Evolutionary conservation across 2,329 filamentous ascomycete species (phyloP).

Genomic region (Phyllosticta citrichinensis): DNA sequence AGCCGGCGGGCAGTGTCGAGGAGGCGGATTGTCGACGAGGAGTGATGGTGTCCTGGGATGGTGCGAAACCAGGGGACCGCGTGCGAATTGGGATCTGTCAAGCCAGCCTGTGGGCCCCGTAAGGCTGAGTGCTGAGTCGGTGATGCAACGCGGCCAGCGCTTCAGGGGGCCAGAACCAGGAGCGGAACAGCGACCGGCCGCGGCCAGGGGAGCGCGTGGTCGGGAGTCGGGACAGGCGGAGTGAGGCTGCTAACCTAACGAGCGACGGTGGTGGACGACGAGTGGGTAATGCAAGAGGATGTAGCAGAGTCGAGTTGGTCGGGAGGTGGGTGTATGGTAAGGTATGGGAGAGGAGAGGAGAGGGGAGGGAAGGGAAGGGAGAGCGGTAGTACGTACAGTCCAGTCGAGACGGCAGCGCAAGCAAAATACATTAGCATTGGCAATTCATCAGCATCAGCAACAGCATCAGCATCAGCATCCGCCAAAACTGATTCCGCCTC

Average conservation of each 20-base stretch:
- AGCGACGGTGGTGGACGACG: not conserved
- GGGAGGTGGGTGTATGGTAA: not conserved
- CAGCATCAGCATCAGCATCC: not conserved
- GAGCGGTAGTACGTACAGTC: not conserved
- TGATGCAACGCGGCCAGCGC: conserved; percentile 11
- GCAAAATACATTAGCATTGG: not conserved
- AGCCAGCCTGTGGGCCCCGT: conserved; percentile 9
- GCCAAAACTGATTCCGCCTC: not conserved
- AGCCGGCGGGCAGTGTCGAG: conserved; percentile 2
- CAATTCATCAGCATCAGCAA: not conserved
- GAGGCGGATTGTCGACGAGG: not conserved
- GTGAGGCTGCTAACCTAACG: conserved; percentile 7
- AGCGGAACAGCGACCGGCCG: conserved; percentile 10
- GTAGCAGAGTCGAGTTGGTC: not conserved
- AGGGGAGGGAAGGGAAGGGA: not conserved
- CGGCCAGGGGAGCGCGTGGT: conserved; percentile 13
- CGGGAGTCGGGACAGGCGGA: conserved; percentile 8
- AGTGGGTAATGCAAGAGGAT: not conserved
- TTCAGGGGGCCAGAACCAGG: conserved; percentile 9
- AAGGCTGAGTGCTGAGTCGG: conserved; percentile 15
- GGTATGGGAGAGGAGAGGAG: not conserved
- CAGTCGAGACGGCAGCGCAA: too few relatives aligned
- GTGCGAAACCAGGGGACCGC: conserved; percentile 10
- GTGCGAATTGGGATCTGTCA: conserved; percentile 10
- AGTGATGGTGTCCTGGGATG: conserved; percentile 5